Conservation (phyloP, 1,284 basidiomycete species). For the Anthracocystis setariae region DNA sequence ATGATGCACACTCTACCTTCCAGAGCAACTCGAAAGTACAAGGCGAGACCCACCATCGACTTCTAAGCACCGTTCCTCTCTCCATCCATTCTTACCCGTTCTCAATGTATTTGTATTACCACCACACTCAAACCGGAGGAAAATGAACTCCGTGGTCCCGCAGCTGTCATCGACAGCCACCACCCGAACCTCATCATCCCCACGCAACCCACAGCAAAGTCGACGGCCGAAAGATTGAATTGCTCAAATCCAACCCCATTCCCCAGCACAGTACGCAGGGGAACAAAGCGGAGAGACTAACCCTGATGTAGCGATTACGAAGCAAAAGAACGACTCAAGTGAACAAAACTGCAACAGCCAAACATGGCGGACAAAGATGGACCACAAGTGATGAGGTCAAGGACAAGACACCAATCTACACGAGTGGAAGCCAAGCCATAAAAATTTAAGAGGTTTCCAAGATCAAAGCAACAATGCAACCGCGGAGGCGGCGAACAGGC, state of each 20-base stretch:
- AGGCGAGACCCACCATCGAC: conserved; percentile 45
- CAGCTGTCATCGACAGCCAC: no score
- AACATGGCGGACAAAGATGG: neutral
- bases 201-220: neutral
- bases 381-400: neutral
- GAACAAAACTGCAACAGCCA: neutral
- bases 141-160: no score
- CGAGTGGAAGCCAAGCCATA: neutral
- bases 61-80: conserved; percentile 13
- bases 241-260: neutral
- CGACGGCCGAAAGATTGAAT: neutral
- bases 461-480: conserved; percentile 33
- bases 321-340: no score
- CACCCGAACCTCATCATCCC: no score
- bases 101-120: conserved; percentile 22
- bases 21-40: conserved; percentile 48
- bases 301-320: no score
- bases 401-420: neutral
- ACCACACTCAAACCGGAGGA: no score
- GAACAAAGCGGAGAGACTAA: neutral
- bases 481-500: conserved; percentile 33
- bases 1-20: conserved; percentile 52
- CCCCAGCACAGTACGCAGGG: no score
- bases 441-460: neutral
- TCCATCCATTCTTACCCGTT: neutral